Base-by-base conservation (phyloP, 2,329 filamentous ascomycete genomes). In the Venturia carpophila region DNA sequence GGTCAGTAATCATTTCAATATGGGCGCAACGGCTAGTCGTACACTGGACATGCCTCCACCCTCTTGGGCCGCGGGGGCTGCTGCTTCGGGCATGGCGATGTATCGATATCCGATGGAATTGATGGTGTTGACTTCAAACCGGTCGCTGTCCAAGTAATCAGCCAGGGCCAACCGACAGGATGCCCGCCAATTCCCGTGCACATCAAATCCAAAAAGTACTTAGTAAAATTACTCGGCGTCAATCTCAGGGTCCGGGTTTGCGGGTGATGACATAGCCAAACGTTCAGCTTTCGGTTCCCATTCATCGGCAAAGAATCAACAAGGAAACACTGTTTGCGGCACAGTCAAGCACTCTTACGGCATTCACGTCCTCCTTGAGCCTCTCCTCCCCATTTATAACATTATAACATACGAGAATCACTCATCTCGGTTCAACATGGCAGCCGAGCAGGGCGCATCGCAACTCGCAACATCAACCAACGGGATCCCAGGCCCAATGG, bases 401-500 rank as follows among this genome's bases (percentile, higher is more conserved):
- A 34, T 34, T 6, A 34, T 34, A 34, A 34, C 30, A 34, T 34
- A 34, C 30, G 30, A 34, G 30, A 34, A 21, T 21, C 27, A 19
- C 19, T 39, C 49, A 42, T 37, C 47, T 34, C 30, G 30, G 30
- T 30, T n/a, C 58, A 62, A 60, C 27, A 52, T 55, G 27, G 17
- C 43, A 34, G 60, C 30, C 49, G 39, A 49, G 68, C 47, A 62
- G 66, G 67, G 45, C 55, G 30, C 30, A 34, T 58, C 52, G 27
- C 52, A 58, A 37, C 37, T 58, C 52, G 27, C 52, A n/a, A 58
- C 52, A 5, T 27, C 52, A n/a, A 58, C 37, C 17, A 34, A 34
- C 30, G 30, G 52, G 37, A 58, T 13, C 15, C 43, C 67, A 64
- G 21, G 52, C 66, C 62, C 72, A 70, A 67, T 45, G 19, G 27